These are phyloP conservation scores for Rhodofomes roseus DNA, from an alignment of 1,284 basidiomycete species.

Conservation along the genomic window DNA sequence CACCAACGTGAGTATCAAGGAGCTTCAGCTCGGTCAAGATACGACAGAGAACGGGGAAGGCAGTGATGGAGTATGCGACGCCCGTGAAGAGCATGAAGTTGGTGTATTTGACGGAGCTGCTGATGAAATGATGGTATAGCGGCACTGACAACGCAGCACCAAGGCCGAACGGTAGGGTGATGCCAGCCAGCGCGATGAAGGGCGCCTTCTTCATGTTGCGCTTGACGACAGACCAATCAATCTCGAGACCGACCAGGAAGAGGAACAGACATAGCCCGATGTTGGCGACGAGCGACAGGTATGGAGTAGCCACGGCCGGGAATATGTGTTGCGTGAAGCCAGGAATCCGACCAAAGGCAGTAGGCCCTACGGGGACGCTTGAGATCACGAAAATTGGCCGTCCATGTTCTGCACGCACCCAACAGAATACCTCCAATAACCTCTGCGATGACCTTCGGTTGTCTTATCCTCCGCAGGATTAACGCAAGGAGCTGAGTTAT, in stretches of 20 bases:
- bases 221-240: conserved; percentile 52
- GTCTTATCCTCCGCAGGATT: conserved; percentile 62
- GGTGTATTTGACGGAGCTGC: conserved; percentile 59
- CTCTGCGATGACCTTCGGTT: conserved; percentile 87
- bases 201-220: conserved; percentile 69
- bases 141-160: conserved; percentile 82
- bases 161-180: conserved; percentile 46
- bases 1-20: conserved; percentile 90
- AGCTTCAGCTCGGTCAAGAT: conserved; percentile 81
- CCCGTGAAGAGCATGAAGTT: conserved; percentile 95
- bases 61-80: conserved; percentile 90
- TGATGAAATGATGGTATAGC: conserved; percentile 80
- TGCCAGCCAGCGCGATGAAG: conserved; percentile 45
- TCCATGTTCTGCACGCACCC: conserved; percentile 42
- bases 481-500: conserved; percentile 73
- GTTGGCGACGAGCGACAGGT: conserved; percentile 80
- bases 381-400: neutral
- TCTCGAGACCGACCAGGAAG: conserved; percentile 86
- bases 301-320: conserved; percentile 64
- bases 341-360: conserved; percentile 72
- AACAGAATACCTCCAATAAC: conserved; percentile 83
- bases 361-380: conserved; percentile 2
- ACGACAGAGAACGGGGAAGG: conserved; percentile 92
- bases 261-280: conserved; percentile 90
- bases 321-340: conserved; percentile 72